Evolutionary conservation across 371 early-diverging fungal genomes (phyloP).

Genomic region (Chytridium lagenaria): DNA sequence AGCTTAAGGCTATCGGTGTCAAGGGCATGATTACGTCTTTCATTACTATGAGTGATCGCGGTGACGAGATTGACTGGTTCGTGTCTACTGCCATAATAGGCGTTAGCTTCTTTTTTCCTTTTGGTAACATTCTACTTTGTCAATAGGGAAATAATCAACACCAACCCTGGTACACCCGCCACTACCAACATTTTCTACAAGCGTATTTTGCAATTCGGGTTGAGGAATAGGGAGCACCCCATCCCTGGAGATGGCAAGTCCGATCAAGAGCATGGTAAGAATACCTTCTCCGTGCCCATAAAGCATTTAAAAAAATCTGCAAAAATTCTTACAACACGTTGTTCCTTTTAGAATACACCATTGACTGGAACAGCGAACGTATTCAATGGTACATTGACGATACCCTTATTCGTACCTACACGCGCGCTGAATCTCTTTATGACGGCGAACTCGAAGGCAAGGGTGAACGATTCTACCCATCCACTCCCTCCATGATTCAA

Average conservation of each 20-base stretch:
- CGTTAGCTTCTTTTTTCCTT: no score
- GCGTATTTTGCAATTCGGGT: slow-evolving; percentile 46
- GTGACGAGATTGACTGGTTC: slow-evolving; percentile 71
- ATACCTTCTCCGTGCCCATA: neutral
- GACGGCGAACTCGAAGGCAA: neutral
- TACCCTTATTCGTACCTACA: slow-evolving; percentile 12
- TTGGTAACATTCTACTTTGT: no score
- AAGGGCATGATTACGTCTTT: slow-evolving; percentile 71
- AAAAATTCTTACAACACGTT: neutral
- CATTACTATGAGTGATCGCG: slow-evolving; percentile 52
- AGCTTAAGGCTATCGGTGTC: slow-evolving; percentile 51
- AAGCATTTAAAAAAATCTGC: neutral
- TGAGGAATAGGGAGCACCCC: neutral
- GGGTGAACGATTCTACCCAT: slow-evolving; percentile 64
- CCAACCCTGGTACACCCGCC: neutral
- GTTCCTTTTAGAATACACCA: slow-evolving; percentile 11
- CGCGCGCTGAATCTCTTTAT: neutral
- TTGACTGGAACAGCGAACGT: slow-evolving; percentile 29
- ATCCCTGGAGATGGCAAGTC: neutral
- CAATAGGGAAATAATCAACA: slow-evolving; percentile 19
- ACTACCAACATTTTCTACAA: slow-evolving; percentile 25
- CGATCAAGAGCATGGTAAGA: neutral
- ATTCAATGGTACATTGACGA: slow-evolving; percentile 30
- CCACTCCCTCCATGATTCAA: slow-evolving; percentile 59
- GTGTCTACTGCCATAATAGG: neutral